Percentiles rank a stretch among this genome's conserved stretches.
Conservation (phyloP, 108 stramenopile genomes). For the Hondaea fermentalgiana region DNA sequence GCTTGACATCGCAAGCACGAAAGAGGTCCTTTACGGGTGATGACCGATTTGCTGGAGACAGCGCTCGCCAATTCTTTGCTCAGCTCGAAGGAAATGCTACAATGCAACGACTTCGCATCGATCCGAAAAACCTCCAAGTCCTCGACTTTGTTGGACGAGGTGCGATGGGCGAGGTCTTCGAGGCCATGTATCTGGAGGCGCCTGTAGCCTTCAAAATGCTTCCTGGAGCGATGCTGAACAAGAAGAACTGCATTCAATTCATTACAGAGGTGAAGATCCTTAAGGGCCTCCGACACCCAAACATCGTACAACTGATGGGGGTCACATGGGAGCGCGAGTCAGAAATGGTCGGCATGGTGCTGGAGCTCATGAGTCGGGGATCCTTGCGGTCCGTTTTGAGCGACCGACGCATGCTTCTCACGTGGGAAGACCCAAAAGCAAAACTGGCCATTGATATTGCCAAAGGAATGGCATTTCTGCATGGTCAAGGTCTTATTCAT, state of each 20-base stretch:
- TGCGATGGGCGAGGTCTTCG: not conserved
- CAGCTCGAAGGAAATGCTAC: not conserved
- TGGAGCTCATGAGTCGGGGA: not conserved
- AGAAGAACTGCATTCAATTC: not conserved
- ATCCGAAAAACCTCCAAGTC: not conserved
- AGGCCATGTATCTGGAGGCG: not conserved
- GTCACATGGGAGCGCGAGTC: not conserved
- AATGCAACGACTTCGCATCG: not conserved
- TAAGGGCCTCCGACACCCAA: not conserved
- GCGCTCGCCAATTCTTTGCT: not conserved
- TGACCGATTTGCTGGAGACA: not conserved
- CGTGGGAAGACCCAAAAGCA: slow-evolving; percentile 21
- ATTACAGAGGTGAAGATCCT: not conserved
- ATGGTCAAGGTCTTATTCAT: slow-evolving; percentile 29
- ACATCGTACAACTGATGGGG: not conserved
- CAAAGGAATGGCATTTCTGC: slow-evolving; percentile 37
- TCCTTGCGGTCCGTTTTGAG: not conserved
- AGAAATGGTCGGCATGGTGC: slow-evolving; percentile 18
- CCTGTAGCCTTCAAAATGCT: not conserved
- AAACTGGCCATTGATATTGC: slow-evolving; percentile 24
- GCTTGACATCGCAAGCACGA: too few relatives aligned
- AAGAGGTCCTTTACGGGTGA: too few relatives aligned
- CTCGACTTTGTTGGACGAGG: slow-evolving; percentile 2
- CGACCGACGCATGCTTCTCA: not conserved
- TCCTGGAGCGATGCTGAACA: not conserved